phyloP scores from a whole-genome alignment of 176 grass and related monocot species.

The Oryza rufipogon region DNA sequence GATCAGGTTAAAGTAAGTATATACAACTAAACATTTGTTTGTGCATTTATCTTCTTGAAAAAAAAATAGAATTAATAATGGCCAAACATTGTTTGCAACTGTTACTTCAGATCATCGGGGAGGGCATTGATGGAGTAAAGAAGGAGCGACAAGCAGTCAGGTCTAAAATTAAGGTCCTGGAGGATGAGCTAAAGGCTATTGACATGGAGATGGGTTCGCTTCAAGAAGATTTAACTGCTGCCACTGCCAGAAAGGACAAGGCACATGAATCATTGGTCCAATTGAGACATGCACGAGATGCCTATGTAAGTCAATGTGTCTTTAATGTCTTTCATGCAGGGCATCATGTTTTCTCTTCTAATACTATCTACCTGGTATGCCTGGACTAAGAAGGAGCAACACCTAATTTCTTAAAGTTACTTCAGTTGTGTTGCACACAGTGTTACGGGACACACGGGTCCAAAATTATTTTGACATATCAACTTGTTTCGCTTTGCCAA shows the following conservation, averaged over 20 bases:
- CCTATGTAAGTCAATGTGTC: slow-evolving; percentile 40
- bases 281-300: slow-evolving; percentile 57
- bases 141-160: slow-evolving; percentile 68
- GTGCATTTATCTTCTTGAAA: slow-evolving; percentile 22
- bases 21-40: slow-evolving; percentile 19
- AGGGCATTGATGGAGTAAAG: slow-evolving; percentile 63
- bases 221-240: slow-evolving; percentile 55
- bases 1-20: slow-evolving; percentile 90
- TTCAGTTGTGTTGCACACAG: slow-evolving; percentile 14
- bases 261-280: slow-evolving; percentile 49
- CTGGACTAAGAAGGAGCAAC: neutral
- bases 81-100: slow-evolving; percentile 25
- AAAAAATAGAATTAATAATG: neutral
- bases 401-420: neutral
- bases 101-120: slow-evolving; percentile 50
- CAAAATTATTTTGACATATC: neutral
- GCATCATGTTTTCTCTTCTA: slow-evolving; percentile 14
- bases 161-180: slow-evolving; percentile 68
- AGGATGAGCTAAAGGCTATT: slow-evolving; percentile 57
- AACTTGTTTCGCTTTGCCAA: neutral
- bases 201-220: slow-evolving; percentile 45
- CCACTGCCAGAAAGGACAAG: slow-evolving; percentile 65
- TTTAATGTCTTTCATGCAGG: neutral
- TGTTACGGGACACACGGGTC: neutral
- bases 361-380: neutral